These are phyloP conservation scores for Corrigiola litoralis DNA, from an alignment of 179 eudicot genomes.

Conservation along the genomic window DNA sequence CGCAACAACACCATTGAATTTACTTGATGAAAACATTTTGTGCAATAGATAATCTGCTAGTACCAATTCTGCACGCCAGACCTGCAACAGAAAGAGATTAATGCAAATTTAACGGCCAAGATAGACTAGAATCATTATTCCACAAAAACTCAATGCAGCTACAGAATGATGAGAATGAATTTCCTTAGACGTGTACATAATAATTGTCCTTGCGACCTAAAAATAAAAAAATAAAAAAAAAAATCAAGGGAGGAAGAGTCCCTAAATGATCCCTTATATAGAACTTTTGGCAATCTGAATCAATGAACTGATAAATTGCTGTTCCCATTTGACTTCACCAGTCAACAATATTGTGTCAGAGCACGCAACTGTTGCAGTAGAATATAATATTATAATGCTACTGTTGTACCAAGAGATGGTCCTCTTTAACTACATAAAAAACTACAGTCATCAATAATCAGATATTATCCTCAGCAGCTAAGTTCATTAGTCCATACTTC, in stretches of 20 bases:
- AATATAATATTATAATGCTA: no score
- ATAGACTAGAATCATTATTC: background rate
- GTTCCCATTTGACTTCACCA: background rate
- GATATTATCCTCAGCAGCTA: background rate
- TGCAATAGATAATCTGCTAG: conserved; percentile 86
- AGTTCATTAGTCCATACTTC: background rate
- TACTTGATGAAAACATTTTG: conserved; percentile 52
- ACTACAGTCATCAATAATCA: no score
- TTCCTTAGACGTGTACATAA: no score
- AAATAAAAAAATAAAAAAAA: background rate
- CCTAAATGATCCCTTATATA: background rate
- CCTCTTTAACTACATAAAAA: no score
- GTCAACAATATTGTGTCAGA: background rate
- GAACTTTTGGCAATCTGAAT: background rate
- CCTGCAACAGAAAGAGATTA: conserved; percentile 37
- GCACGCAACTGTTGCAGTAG: background rate
- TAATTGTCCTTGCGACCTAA: no score
- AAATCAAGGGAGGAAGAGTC: background rate
- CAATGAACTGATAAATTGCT: background rate
- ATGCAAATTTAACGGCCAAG: background rate
- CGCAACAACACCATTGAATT: conserved; percentile 52
- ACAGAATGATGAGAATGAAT: background rate
- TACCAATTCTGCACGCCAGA: conserved; percentile 90
- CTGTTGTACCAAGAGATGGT: no score
- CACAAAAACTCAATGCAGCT: background rate